A percentile compares a stretch with the other conserved stretches of the same genome.
Conservation (phyloP, 345 rosid genomes). For the Mercurialis annua region DNA sequence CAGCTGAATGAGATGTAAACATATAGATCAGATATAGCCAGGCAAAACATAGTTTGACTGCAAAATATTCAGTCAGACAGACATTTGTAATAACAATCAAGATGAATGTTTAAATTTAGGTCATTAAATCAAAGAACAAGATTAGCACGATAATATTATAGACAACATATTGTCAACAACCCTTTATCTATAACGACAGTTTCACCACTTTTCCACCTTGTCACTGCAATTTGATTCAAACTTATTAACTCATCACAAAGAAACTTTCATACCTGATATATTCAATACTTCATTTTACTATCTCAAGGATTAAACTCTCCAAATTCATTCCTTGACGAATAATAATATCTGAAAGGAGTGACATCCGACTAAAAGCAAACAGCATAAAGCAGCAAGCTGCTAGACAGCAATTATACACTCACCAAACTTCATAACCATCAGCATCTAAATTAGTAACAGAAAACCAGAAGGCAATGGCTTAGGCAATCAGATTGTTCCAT, state of each 20-base stretch:
- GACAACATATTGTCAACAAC: not conserved
- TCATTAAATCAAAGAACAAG: not conserved
- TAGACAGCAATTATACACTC: not conserved
- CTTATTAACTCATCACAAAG: not conserved
- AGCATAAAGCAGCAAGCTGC: not conserved
- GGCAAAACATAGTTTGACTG: not conserved
- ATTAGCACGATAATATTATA: not conserved
- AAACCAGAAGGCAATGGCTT: not conserved
- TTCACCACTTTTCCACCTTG: not conserved
- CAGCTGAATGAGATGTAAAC: not conserved
- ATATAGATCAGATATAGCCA: not conserved
- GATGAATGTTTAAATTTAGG: not conserved
- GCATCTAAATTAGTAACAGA: not conserved
- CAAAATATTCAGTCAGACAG: not conserved
- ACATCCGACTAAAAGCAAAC: not conserved
- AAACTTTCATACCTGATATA: not conserved
- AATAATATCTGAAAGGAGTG: too few species aligned
- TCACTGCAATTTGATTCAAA: not conserved
- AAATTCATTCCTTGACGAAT: too few species aligned
- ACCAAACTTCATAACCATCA: not conserved
- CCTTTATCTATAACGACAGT: not conserved
- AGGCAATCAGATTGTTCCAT: not conserved
- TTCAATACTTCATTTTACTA: too few species aligned
- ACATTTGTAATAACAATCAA: not conserved
- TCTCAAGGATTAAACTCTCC: too few species aligned